These are phyloP conservation scores for Yarrowia galli DNA, from an alignment of 1,139 yeast species.

Conservation along the genomic window DNA sequence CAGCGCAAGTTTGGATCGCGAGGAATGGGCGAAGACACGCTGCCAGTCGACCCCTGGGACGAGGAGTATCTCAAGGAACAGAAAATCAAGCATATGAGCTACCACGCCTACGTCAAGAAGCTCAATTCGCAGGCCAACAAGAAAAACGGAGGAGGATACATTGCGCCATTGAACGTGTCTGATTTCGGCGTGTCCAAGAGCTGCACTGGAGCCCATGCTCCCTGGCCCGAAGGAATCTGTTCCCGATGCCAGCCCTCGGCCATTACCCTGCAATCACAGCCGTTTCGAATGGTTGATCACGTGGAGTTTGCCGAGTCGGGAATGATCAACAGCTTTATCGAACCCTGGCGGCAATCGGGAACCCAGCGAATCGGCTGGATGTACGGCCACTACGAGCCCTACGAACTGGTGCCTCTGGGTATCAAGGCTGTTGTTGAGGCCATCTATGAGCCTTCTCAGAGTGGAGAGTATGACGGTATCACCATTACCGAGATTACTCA, in stretches of 20 bases:
- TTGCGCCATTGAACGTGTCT: slow-evolving; percentile 81
- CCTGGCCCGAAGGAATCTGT: slow-evolving; percentile 95
- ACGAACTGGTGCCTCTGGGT: slow-evolving; percentile 88
- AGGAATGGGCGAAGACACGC: slow-evolving; percentile 98
- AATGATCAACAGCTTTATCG: slow-evolving; percentile 81
- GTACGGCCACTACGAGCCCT: slow-evolving; percentile 80
- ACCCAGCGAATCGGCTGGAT: slow-evolving; percentile 84
- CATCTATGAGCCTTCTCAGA: slow-evolving; percentile 91
- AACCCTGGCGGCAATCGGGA: slow-evolving; percentile 90
- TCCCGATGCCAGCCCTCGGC: slow-evolving; percentile 98
- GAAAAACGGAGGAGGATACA: slow-evolving; percentile 65
- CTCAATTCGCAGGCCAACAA: slow-evolving; percentile 74
- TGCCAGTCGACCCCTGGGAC: slow-evolving; percentile 97
- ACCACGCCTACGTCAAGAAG: slow-evolving; percentile 81
- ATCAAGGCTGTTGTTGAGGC: slow-evolving; percentile 94
- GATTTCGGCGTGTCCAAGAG: slow-evolving; percentile 66
- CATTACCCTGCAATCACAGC: slow-evolving; percentile 87
- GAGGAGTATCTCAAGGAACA: slow-evolving; percentile 73
- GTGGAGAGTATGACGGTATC: slow-evolving; percentile 84
- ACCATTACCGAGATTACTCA: slow-evolving; percentile 62
- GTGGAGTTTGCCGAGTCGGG: slow-evolving; percentile 83
- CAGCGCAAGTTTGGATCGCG: slow-evolving; percentile 60
- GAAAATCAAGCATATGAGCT: slow-evolving; percentile 86
- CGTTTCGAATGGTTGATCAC: slow-evolving; percentile 96
- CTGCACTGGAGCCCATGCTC: slow-evolving; percentile 84